Evolutionary conservation across 2,329 filamentous ascomycete genomes (phyloP).

Genomic region (Zymoseptoria tritici): DNA sequence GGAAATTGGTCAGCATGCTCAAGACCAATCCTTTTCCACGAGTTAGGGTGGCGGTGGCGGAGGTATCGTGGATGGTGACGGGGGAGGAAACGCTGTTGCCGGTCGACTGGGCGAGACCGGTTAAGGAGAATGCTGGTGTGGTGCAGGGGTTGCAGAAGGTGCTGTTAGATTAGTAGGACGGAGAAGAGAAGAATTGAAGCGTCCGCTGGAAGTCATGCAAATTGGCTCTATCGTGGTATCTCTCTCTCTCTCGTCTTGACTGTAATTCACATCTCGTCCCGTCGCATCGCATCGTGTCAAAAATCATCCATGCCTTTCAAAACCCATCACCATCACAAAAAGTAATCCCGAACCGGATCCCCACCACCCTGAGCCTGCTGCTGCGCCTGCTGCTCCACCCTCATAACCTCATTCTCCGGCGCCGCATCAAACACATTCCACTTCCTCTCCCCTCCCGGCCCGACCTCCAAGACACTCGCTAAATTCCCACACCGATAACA

Average conservation of each 20-base stretch:
- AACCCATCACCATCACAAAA: conserved; percentile 46
- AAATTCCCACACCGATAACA: conserved; percentile 77
- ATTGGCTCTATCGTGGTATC: conserved; percentile 10
- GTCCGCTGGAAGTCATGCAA: not conserved
- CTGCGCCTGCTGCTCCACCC: conserved; percentile 68
- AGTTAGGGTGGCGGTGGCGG: conserved; percentile 46
- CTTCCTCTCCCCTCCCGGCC: conserved; percentile 82
- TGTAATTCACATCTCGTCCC: conserved; percentile 3
- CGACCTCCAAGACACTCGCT: conserved; percentile 93
- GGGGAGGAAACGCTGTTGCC: conserved; percentile 24
- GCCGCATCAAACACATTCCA: conserved; percentile 98
- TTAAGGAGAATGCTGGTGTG: no score
- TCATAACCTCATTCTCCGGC: conserved; percentile 86
- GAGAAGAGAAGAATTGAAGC: no score
- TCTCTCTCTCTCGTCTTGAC: not conserved
- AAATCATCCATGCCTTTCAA: conserved; percentile 1
- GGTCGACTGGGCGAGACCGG: conserved; percentile 18
- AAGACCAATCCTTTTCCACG: conserved; percentile 70
- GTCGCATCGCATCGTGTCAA: conserved; percentile 10
- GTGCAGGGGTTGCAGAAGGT: no score
- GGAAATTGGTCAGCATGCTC: conserved; percentile 65
- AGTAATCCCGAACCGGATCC: conserved; percentile 60
- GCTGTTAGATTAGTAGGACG: no score
- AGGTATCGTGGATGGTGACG: conserved; percentile 35
- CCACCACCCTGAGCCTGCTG: conserved; percentile 60